phyloP scores from a whole-genome alignment of 345 rosid genomes.

The Theobroma cacao region DNA sequence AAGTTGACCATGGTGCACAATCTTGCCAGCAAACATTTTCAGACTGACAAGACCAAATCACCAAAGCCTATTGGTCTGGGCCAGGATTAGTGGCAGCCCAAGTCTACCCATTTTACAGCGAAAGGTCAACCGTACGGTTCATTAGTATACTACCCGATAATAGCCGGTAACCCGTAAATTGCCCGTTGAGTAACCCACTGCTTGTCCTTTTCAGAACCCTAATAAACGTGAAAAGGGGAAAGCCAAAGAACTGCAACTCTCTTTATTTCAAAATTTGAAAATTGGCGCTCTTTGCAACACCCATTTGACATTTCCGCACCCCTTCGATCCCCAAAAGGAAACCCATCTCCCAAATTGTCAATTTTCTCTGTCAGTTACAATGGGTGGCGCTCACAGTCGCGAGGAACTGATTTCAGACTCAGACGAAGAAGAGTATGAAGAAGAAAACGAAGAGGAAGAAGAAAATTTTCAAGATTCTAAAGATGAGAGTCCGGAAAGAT shows the following conservation, averaged over 20 bases:
- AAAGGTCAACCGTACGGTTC: background rate
- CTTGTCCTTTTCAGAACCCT: slow-evolving; percentile 18
- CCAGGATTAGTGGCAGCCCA: background rate
- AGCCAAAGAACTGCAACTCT: slow-evolving; percentile 6
- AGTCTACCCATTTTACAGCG: background rate
- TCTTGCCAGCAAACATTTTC: background rate
- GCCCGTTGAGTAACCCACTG: background rate
- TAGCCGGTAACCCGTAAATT: slow-evolving; percentile 4
- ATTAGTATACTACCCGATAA: background rate
- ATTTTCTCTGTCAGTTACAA: slow-evolving; percentile 12
- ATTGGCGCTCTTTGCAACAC: slow-evolving; percentile 35
- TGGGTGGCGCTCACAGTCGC: slow-evolving; percentile 75
- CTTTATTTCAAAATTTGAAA: slow-evolving; percentile 55
- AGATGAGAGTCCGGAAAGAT: slow-evolving; percentile 45
- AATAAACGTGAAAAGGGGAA: background rate
- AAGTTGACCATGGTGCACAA: background rate
- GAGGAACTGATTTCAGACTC: slow-evolving; percentile 68
- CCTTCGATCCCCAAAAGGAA: background rate
- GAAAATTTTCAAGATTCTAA: slow-evolving; percentile 49
- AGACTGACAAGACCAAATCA: background rate
- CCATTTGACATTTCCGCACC: background rate
- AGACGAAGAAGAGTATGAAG: slow-evolving; percentile 43
- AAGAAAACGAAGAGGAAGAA: slow-evolving; percentile 38
- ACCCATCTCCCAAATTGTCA: background rate
- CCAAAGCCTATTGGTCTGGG: background rate